Evolutionary conservation across 2,329 filamentous ascomycete species (phyloP), one percentile per base, ranked within the genome.

Genomic region (Claviceps sp.): DNA sequence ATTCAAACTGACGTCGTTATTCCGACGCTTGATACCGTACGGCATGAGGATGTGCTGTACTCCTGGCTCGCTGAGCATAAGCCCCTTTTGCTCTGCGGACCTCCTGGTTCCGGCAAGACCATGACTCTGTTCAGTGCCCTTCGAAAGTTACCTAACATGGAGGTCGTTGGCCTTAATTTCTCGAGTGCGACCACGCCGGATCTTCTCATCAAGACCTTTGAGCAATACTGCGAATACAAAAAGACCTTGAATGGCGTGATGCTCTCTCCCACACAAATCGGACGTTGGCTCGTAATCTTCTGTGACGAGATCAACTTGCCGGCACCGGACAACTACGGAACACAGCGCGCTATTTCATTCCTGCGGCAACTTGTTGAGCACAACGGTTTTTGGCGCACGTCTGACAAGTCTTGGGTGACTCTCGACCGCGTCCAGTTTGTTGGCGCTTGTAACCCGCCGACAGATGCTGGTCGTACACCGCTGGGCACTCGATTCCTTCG

Each of bases 301-400:
- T 99, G 93, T 62, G 93, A 99, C 65, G 93, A 99, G 67, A 98
- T 99, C 72, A 99, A 99, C 69, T 77, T 99, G 74, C 93, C 93
- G 6, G 91, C 93, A 4, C 93, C 93, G 3, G 93, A 99, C 71
- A 91, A 89, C 61, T 99, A 99, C 66, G 91, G 90, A 51, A 98
- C 94, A 1, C 93, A 98, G 67, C 83, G 93, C 55, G 93, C 93
- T 37, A 98, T 98, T 57, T 94, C 93, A 5, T 98, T 99, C 78
- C 70, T 99, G 58, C 83, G 94, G 60, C 93, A 99, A 66, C 82
- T 99, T 55, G 90, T 99, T 47, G 93, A 99, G 67, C 93, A 98
- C 64, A 97, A 97, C 60, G 93, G 93, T 34, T 99, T 98, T 79
- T 99, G 94, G 94, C 81, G 91, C 59, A 95, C 94, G 0, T 87